Base-by-base conservation (phyloP, 2,329 filamentous ascomycete species). In the Bipolaris oryzae region DNA sequence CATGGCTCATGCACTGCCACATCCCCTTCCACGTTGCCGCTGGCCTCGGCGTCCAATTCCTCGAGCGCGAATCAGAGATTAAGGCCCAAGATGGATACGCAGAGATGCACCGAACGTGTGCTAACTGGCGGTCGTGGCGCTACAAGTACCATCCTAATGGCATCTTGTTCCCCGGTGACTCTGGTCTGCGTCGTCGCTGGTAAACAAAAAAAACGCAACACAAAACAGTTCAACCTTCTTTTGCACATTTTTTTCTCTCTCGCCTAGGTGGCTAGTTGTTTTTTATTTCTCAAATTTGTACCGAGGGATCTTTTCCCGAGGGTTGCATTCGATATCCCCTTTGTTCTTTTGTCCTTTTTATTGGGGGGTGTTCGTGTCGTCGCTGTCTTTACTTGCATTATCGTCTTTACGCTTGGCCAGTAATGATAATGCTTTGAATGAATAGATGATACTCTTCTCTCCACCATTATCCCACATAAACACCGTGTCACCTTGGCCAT, bases 31-130 rank as follows among this genome's bases (percentile, higher is more conserved):
- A 76, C 53, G 53, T 76, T 13, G 64, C 70, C 11, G 68, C 66
- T 0, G 75, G 75, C 2, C 76, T 89, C 16, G 79, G 77, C 3
- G 73, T 85, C 3, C 82, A 86, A 63, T 85, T 85, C 63, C 58
- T 85, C 0, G 85, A 83, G 65, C 66, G 76, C 33, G 67, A 71
- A 15, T 58, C 54, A 3, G 72, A 74, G 25, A 74, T 76, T 15
- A 18, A 58, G 5, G 43, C 49, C 2, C 50, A 49, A 16, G 69
- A 70, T 13, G 46, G 59, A 13, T 51, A 71, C 1, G 56, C 50
- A 1, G 63, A 42, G 1, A 67, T 74, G 63, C 49, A 68, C 23
- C 57, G 68, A 16, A 64, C 63, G 7, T 76, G 74, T 48, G 60
- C 57, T 43, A 56, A 63, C 6, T 76, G 73, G 73, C 45, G 46